phyloP scores from a whole-genome alignment of 2,329 filamentous ascomycete species.

The Helotiales sp. region DNA sequence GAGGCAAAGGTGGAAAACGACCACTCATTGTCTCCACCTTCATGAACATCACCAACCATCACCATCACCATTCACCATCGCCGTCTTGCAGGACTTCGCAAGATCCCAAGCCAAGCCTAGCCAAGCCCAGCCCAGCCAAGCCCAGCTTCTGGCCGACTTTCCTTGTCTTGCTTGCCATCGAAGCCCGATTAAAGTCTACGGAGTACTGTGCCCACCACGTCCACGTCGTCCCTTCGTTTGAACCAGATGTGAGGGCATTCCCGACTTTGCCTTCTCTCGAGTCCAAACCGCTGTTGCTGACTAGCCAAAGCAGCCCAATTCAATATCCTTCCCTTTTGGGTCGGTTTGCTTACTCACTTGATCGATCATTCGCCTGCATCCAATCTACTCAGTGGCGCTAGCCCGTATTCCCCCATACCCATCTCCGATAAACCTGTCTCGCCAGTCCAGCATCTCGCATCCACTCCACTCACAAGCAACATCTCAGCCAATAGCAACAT shows the following conservation, averaged over 20 bases:
- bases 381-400: slow-evolving; percentile 14
- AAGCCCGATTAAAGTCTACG: not conserved
- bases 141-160: not conserved
- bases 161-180: not conserved
- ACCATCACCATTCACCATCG: not conserved
- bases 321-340: not conserved
- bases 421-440: slow-evolving; percentile 12
- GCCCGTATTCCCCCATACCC: slow-evolving; percentile 2
- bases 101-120: not conserved
- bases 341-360: slow-evolving; percentile 2
- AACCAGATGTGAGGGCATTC: not conserved
- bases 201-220: no score
- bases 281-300: not conserved
- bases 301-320: not conserved
- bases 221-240: not conserved
- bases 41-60: not conserved
- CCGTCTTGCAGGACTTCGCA: not conserved
- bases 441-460: slow-evolving; percentile 9
- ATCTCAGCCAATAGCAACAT: slow-evolving; percentile 32
- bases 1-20: not conserved
- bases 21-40: not conserved
- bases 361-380: slow-evolving; percentile 5
- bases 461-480: slow-evolving; percentile 5
- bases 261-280: not conserved
- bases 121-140: not conserved